Evolutionary conservation across 2,329 filamentous ascomycete genomes (phyloP).

Genomic region (Fusarium sp.): DNA sequence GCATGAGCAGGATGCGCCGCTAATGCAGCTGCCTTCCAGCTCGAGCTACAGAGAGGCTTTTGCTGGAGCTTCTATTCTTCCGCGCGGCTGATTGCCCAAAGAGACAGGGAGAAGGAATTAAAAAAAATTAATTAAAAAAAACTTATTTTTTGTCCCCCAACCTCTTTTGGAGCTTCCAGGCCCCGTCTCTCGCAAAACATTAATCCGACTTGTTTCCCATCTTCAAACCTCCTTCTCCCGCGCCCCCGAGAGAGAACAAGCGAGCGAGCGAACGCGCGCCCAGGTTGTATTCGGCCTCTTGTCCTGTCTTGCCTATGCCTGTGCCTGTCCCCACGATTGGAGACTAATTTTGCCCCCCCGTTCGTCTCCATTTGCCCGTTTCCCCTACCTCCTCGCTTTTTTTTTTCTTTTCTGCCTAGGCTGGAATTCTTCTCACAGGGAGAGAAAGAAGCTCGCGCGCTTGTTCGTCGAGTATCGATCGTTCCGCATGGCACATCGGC

Average conservation of each 20-base stretch:
- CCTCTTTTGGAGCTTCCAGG: not conserved
- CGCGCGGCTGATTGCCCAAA: slow-evolving; percentile 23
- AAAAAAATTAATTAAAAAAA: slow-evolving; percentile 23
- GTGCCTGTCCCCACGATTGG: slow-evolving; percentile 7
- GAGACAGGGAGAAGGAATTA: not conserved
- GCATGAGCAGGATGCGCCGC: slow-evolving; percentile 19
- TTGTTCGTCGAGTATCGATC: slow-evolving; percentile 39
- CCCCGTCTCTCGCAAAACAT: slow-evolving; percentile 4
- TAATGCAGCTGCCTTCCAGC: slow-evolving; percentile 27
- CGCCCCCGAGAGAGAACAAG: not conserved
- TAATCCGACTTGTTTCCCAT: not conserved
- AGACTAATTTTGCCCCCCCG: not conserved
- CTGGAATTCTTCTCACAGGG: slow-evolving; percentile 6
- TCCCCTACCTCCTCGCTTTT: slow-evolving; percentile 25
- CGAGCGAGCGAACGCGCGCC: slow-evolving; percentile 9
- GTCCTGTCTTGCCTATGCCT: not conserved
- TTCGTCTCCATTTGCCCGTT: not conserved
- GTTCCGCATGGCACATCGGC: slow-evolving; percentile 34
- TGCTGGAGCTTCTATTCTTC: slow-evolving; percentile 39
- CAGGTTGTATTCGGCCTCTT: not conserved
- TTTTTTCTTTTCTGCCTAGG: not conserved
- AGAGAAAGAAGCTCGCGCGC: slow-evolving; percentile 21
- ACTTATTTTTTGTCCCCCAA: slow-evolving; percentile 3
- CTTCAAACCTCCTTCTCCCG: not conserved
- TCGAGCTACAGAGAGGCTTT: slow-evolving; percentile 17